Evolutionary conservation across 1,284 basidiomycete species (phyloP), one percentile per base, ranked within the genome.

Genomic region (Ustilago nuda): DNA sequence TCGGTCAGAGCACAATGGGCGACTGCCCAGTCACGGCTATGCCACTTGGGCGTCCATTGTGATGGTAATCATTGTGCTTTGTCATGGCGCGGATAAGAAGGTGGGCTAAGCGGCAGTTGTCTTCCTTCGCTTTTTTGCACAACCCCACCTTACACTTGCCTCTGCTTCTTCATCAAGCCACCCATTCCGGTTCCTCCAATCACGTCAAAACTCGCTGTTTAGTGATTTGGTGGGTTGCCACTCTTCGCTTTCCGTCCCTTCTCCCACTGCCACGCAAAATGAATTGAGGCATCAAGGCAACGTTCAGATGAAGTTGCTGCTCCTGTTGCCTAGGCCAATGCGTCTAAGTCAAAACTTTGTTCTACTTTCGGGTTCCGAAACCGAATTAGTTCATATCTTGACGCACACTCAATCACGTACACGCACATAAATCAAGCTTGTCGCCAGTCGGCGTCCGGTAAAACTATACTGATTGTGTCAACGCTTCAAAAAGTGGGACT

Each of bases 321-420:
- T 27, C 15, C 13, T 56, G 27, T 43, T 27, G 19, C 12, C 43
- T 46, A 4, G n/a, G 35, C 17, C 51, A 36, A 35, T 35, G 51
- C 32, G 33, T n/a, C 9, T 13, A 37, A 27, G 23, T 19, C 35
- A 27, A 55, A 41, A 55, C 53, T 55, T 39, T 55, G 53, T 39
- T 55, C 35, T 11, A 8, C 36, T 43, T 30, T 66, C 54, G 65
- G 65, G 43, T 37, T 52, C 58, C 65, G 54, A 52, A 37, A 56
- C 32, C 36, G 58, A 61, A 19, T 48, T 32, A 61, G 33, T 61
- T 56, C 32, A 56, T 66, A 59, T 65, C 63, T 45, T 33, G 62
- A 30, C 33, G 15, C 36, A 51, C 43, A 19, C 43, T 45, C 17
- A 45, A 7, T 19, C 43, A 45, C n/a, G 11, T 6, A n/a, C 23